Percentiles rank a stretch among this genome's conserved stretches.
Conservation (phyloP, 1,284 basidiomycete species). For the Meripilus lineatus region DNA sequence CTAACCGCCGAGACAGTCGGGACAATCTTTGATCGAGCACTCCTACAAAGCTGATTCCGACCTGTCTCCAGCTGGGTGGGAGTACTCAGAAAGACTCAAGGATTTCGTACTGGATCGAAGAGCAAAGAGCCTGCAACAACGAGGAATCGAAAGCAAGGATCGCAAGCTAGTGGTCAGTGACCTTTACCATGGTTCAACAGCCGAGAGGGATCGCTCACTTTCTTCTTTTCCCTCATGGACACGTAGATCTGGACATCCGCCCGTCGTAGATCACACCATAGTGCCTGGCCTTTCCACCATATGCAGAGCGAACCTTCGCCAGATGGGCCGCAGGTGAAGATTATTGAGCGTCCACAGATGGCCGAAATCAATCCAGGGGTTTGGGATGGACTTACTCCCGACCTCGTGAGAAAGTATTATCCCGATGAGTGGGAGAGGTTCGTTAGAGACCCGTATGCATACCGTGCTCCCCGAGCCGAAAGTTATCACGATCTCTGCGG, state of each 20-base stretch:
- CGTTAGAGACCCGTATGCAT: constrained; percentile 89
- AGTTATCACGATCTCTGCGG: constrained; percentile 88
- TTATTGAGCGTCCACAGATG: constrained; percentile 95
- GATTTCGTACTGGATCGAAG: constrained; percentile 81
- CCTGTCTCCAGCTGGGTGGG: constrained; percentile 91
- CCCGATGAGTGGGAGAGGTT: constrained; percentile 95
- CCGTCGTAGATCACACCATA: constrained; percentile 88
- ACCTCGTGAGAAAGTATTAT: constrained; percentile 87
- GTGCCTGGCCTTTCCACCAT: constrained; percentile 82
- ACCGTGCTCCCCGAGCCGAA: constrained; percentile 88
- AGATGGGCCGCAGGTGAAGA: constrained; percentile 54
- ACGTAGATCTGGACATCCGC: constrained; percentile 98
- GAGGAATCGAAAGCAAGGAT: constrained; percentile 58
- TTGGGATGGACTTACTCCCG: constrained; percentile 91
- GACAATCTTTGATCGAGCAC: constrained; percentile 95
- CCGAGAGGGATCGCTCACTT: background rate
- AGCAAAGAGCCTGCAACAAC: constrained; percentile 61
- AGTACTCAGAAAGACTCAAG: constrained; percentile 86
- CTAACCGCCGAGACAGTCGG: constrained; percentile 50
- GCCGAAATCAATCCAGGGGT: constrained; percentile 96
- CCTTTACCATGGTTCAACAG: constrained; percentile 5
- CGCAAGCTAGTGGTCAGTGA: constrained; percentile 69
- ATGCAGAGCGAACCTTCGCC: constrained; percentile 11
- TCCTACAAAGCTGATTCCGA: constrained; percentile 99
- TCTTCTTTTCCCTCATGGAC: background rate